A percentile compares a stretch with the other conserved stretches of the same genome.
phyloP scores from a whole-genome alignment of 1,139 yeast species.

The Citeromyces hawaiiensis region DNA sequence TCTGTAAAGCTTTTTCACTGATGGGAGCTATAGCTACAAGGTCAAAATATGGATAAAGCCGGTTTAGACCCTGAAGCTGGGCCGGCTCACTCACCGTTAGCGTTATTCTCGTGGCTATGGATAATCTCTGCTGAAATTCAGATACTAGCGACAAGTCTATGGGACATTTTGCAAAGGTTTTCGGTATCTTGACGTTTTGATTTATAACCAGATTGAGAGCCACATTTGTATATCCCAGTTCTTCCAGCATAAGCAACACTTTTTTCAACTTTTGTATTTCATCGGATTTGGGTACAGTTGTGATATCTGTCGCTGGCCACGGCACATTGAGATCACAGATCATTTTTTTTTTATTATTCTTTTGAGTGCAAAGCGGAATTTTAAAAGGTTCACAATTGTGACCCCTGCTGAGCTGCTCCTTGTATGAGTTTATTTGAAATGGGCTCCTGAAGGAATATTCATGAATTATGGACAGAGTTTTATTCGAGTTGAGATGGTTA shows the following conservation, averaged over 20 bases:
- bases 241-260: constrained; percentile 39
- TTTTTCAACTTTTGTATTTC: constrained; percentile 32
- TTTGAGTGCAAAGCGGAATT: not conserved
- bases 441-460: too few relatives aligned
- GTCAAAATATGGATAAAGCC: constrained; percentile 55
- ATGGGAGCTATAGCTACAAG: constrained; percentile 71
- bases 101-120: constrained; percentile 62
- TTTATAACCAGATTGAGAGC: constrained; percentile 57
- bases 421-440: too few relatives aligned
- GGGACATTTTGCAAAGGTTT: constrained; percentile 19
- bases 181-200: constrained; percentile 47
- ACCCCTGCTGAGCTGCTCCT: too few relatives aligned
- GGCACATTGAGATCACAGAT: constrained; percentile 67
- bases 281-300: constrained; percentile 22
- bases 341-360: too few relatives aligned
- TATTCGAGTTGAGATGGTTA: too few relatives aligned
- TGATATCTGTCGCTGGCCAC: constrained; percentile 56
- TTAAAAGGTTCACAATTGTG: too few relatives aligned
- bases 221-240: constrained; percentile 58
- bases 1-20: constrained; percentile 66
- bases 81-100: constrained; percentile 65
- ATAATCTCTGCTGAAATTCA: constrained; percentile 26
- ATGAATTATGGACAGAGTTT: too few relatives aligned
- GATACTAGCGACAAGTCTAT: constrained; percentile 17
- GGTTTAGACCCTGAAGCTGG: constrained; percentile 58